Conservation (phyloP, 129 eudicot species). For the Flaveria bidentis region DNA sequence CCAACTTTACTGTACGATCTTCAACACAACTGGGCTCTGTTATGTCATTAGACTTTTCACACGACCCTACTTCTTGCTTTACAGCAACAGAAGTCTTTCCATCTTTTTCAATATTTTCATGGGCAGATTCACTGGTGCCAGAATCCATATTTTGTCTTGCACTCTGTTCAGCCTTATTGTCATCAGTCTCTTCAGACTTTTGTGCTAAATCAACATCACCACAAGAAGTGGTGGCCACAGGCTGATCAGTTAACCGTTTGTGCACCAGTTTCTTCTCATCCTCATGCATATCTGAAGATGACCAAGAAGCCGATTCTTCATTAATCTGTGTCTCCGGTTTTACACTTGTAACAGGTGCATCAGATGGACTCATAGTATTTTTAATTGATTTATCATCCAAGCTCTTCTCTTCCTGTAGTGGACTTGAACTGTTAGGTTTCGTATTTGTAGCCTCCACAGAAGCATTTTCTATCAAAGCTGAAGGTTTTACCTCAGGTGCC, state of each 20-base stretch:
- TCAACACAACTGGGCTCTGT: conserved; percentile 31
- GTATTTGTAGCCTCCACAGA: conserved; percentile 17
- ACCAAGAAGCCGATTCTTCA: conserved; percentile 46
- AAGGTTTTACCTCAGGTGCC: conserved; percentile 25
- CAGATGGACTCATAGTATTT: conserved; percentile 21
- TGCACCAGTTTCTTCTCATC: conserved; percentile 31
- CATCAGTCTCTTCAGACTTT: conserved; percentile 24
- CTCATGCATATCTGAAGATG: conserved; percentile 37
- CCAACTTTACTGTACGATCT: conserved; percentile 43
- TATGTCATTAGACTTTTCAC: conserved; percentile 29
- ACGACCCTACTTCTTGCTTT: conserved; percentile 27
- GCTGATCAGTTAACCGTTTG: conserved; percentile 18
- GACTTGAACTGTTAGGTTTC: conserved; percentile 1
- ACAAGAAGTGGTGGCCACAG: conserved; percentile 4
- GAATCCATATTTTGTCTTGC: conserved; percentile 29
- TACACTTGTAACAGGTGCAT: conserved; percentile 33
- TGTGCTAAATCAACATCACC: conserved; percentile 18
- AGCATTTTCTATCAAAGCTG: conserved; percentile 25
- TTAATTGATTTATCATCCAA: conserved; percentile 18
- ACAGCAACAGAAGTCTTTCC: conserved; percentile 16
- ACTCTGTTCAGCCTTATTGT: conserved; percentile 21
- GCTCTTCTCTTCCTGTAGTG: conserved; percentile 20
- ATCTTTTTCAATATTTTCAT: conserved; percentile 29
- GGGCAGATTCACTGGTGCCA: conserved; percentile 9
- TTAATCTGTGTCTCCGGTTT: conserved; percentile 33